Evolutionary conservation across 2,329 filamentous ascomycete species (phyloP), one percentile per base, ranked within the genome.

Genomic region (Teratosphaeria destructans): DNA sequence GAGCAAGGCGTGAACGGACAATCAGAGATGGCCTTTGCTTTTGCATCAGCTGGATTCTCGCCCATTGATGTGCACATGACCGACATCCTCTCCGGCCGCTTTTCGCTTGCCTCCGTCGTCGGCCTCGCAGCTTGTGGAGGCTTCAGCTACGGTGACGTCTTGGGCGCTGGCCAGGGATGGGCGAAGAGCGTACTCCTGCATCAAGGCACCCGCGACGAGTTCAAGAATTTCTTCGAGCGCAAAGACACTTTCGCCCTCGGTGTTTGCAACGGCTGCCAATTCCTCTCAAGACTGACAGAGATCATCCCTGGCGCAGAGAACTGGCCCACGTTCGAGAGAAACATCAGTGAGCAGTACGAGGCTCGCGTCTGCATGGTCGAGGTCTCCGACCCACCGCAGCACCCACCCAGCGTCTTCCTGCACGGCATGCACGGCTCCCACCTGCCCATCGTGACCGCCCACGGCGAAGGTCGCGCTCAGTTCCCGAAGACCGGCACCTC

Each of bases 211-310:
- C 85, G 91, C 52, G 80, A 81, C 60, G 88, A 93, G 66, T 96
- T 97, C 76, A 79, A 87, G 68, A 75, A 78, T 55, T 97, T 96
- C 82, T 97, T 97, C 77, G 82, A 85, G 65, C 85, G 94, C 34
- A 83, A 86, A 4, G 90, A 96, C 71, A 97, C 94, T 0, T 97
- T 99, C 74, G 81, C 90, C 0, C 82, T 99, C 0, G 94, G 94
- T 67, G 90, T 97, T 37, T 97, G 94, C 82, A 99, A 99, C 73
- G 94, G 94, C 56, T 97, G 94, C 72, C 94, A 99, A 75, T 95
- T 97, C 84, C 79, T 97, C 49, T 88, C 88, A 5, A 85, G 90
- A 56, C 78, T 95, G 49, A 90, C 90, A 70, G 85, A 87, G 61
- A 79, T 96, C 57, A 95, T 96, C 63, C 92, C 91, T 0, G 92